These are phyloP conservation scores for Xylaria curta DNA, from an alignment of 495 filamentous ascomycete species.

Conservation along the genomic window DNA sequence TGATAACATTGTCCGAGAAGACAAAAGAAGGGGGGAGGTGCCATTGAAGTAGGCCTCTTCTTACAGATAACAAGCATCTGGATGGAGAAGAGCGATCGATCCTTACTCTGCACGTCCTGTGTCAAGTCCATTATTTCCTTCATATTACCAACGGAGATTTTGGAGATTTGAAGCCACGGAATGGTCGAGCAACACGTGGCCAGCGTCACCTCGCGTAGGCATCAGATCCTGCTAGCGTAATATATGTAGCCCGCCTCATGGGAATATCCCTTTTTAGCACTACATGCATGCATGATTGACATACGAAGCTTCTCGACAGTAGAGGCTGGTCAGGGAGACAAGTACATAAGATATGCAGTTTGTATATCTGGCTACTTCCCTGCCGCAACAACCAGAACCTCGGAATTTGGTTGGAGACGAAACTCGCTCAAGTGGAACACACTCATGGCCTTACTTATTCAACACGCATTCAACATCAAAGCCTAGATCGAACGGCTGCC, in stretches of 20 bases:
- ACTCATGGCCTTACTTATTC: not conserved
- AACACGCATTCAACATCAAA: not conserved
- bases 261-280: slow-evolving; percentile 10
- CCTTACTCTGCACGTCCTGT: not conserved
- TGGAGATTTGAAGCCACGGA: slow-evolving; percentile 19
- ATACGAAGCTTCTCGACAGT: not conserved
- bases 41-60: not conserved
- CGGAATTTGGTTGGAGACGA: not conserved
- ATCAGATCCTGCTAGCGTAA: not conserved
- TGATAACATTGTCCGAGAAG: not conserved
- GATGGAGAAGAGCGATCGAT: not conserved
- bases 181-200: slow-evolving; percentile 27
- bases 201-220: slow-evolving; percentile 10
- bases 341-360: not conserved
- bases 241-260: slow-evolving; percentile 6
- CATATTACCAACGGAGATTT: slow-evolving; percentile 3
- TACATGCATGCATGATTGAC: slow-evolving; percentile 7
- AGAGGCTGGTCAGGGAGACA: not conserved
- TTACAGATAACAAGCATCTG: not conserved
- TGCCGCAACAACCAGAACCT: not conserved
- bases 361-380: not conserved
- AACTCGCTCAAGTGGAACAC: not conserved
- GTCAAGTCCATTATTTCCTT: slow-evolving; percentile 9
- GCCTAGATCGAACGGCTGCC: not conserved
- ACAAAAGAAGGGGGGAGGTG: not conserved